These are phyloP conservation scores for Colletotrichum chlorophyti DNA, from an alignment of 2,329 filamentous ascomycete species.

Conservation along the genomic window DNA sequence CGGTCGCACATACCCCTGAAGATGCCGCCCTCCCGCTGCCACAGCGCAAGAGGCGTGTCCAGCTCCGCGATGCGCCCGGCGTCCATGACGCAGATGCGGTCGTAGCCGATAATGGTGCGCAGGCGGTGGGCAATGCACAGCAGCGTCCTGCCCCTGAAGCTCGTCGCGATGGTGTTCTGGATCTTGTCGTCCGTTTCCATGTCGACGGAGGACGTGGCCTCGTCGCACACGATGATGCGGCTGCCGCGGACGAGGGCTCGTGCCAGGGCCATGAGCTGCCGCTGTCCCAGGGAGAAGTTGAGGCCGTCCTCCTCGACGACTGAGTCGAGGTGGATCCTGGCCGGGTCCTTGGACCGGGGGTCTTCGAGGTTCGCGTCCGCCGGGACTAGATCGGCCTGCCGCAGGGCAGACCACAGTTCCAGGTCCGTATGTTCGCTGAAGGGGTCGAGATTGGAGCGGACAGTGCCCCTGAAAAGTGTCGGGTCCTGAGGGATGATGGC, in stretches of 20 bases:
- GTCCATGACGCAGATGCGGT: constrained; percentile 97
- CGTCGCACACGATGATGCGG: constrained; percentile 95
- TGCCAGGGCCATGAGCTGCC: constrained; percentile 93
- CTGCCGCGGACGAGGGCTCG: constrained; percentile 86
- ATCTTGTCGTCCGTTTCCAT: constrained; percentile 98
- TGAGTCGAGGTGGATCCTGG: constrained; percentile 81
- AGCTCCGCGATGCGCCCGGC: constrained; percentile 86
- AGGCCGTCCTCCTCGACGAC: constrained; percentile 91
- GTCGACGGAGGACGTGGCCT: constrained; percentile 91
- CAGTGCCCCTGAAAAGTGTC: constrained; percentile 81
- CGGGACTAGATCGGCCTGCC: constrained; percentile 76
- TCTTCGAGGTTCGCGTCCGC: constrained; percentile 39
- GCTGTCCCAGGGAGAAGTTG: constrained; percentile 94
- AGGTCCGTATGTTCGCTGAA: constrained; percentile 81
- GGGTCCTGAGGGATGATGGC: constrained; percentile 88
- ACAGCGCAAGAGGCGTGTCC: constrained; percentile 77
- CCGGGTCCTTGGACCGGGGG: constrained; percentile 40
- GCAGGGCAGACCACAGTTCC: constrained; percentile 78
- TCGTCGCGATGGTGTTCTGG: constrained; percentile 83
- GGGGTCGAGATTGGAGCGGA: constrained; percentile 81
- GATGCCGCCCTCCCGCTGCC: constrained; percentile 72
- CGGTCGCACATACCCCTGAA: constrained; percentile 91
- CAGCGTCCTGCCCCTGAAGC: constrained; percentile 85
- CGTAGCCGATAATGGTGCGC: constrained; percentile 91
- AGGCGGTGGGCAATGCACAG: constrained; percentile 92